phyloP scores from a whole-genome alignment of 345 rosid species.

The Citropsis articulata region DNA sequence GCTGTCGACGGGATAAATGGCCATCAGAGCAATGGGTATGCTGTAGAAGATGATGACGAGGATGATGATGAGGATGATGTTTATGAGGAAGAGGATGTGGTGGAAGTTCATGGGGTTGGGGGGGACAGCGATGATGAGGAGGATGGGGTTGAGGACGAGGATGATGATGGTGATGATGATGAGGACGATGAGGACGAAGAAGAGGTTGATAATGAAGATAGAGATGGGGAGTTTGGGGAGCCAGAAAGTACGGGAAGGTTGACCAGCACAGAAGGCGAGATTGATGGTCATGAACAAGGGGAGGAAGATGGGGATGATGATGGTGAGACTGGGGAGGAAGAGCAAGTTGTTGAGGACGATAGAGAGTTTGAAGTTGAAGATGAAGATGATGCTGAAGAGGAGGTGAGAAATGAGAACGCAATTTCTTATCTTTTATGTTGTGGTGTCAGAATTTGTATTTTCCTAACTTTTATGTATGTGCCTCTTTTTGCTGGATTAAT shows the following conservation, averaged over 20 bases:
- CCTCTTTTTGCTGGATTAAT: not conserved
- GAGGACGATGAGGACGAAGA: conserved; percentile 59
- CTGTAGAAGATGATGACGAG: conserved; percentile 33
- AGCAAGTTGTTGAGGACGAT: conserved; percentile 43
- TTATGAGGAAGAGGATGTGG: conserved; percentile 52
- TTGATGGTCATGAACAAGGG: conserved; percentile 81
- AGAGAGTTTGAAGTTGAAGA: conserved; percentile 44
- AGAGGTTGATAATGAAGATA: conserved; percentile 57
- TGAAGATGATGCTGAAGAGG: conserved; percentile 58
- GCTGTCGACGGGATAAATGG: conserved; percentile 24
- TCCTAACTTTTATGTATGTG: not conserved
- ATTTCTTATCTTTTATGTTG: not conserved
- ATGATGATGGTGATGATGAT: conserved; percentile 45
- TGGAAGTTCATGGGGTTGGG: conserved; percentile 44
- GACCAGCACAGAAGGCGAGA: conserved; percentile 56
- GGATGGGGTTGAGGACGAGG: conserved; percentile 34
- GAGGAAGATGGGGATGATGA: conserved; percentile 62
- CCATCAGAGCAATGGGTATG: conserved; percentile 44
- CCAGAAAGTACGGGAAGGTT: conserved; percentile 43
- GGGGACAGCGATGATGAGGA: conserved; percentile 46
- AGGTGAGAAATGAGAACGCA: conserved; percentile 41
- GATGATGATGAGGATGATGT: conserved; percentile 44
- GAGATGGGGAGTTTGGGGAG: conserved; percentile 32
- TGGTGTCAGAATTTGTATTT: not conserved
- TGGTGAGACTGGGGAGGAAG: conserved; percentile 66